Base-by-base conservation (phyloP, 164 flowering plant genomes). In the Sedum album region DNA sequence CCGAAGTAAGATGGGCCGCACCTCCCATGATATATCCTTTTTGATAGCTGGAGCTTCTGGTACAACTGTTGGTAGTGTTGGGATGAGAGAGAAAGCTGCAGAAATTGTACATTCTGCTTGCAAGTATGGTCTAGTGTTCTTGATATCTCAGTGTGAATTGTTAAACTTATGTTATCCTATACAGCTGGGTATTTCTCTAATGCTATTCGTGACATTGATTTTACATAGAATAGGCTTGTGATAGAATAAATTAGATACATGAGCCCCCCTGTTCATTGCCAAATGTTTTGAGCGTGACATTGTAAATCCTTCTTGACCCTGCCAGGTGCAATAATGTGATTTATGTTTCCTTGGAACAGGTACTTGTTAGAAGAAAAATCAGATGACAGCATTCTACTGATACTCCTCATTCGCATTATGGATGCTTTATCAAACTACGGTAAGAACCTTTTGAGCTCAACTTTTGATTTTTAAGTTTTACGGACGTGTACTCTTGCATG, bases 401-500 rank as follows among this genome's bases (percentile, higher is more conserved):
- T 94, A 67, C 97, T 94, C 67, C 61, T 88, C 57, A 80, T 94
- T 67, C 97, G 96, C 63, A 82, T 94, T 31, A 85, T 91, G 85
- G 97, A 94, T 80, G 89, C 93, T 69, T 80, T 94, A 67, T 91
- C 84, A 74, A 94, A 91, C 73, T 88, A 84, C 83, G 99, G 99
- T 94, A 88, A 70, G 73, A 36, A 72, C 31, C 21, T 51, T 46
- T 41, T 65, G 62, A 35, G 13, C 31, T 31, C n/a, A 8, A 62
- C 20, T 25, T 68, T 61, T 1, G 21, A 2, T 51, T 51, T 23
- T 51, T 25, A n/a, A 51, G 21, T 0, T 23, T 5, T 15, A 15
- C 2, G n/a, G 20, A 46, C n/a, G n/a, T 15, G 51, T 15, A 4
- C 51, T 18, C 46, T 62, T 38, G 51, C 68, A 35, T 38, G 51